These are phyloP conservation scores for Neoboletus brunneissimus DNA, from an alignment of 768 basidiomycete genomes.

Conservation along the genomic window DNA sequence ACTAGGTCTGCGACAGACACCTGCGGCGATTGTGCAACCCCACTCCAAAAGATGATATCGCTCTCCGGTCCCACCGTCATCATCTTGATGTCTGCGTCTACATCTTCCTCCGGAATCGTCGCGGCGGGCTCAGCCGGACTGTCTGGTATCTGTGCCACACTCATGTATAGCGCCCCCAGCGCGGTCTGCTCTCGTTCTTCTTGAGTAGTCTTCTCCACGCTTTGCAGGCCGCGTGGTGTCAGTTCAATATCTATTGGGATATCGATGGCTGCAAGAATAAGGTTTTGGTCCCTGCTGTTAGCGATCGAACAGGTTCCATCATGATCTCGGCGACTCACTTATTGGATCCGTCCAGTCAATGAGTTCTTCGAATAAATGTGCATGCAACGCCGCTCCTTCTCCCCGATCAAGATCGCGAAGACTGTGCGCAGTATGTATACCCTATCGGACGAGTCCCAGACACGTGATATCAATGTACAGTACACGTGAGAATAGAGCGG, in stretches of 20 bases:
- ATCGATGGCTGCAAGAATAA: constrained; percentile 49
- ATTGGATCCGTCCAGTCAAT: constrained; percentile 84
- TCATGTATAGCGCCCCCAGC: constrained; percentile 72
- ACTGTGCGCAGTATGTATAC: constrained; percentile 65
- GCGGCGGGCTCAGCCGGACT: constrained; percentile 67
- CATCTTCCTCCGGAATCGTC: constrained; percentile 64
- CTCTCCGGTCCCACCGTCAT: constrained; percentile 73
- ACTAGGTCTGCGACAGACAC: constrained; percentile 70
- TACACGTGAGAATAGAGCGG: constrained; percentile 42
- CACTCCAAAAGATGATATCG: constrained; percentile 65
- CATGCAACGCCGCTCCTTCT: constrained; percentile 83
- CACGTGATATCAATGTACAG: constrained; percentile 51
- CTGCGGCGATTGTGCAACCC: constrained; percentile 24
- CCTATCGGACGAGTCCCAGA: constrained; percentile 50
- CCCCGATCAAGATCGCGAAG: constrained; percentile 84
- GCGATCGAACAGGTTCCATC: constrained; percentile 19
- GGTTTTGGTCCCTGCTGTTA: constrained; percentile 11
- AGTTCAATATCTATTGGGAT: constrained; percentile 56
- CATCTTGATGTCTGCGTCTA: constrained; percentile 54
- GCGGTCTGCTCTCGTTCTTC: constrained; percentile 78
- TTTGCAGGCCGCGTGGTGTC: constrained; percentile 58
- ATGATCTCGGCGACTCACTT: constrained; percentile 50
- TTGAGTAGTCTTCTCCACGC: constrained; percentile 66
- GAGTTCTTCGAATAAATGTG: constrained; percentile 79
- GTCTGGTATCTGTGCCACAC: constrained; percentile 69